Base-by-base conservation (phyloP, 2,329 filamentous ascomycete species). In the Ascochyta koolunga region DNA sequence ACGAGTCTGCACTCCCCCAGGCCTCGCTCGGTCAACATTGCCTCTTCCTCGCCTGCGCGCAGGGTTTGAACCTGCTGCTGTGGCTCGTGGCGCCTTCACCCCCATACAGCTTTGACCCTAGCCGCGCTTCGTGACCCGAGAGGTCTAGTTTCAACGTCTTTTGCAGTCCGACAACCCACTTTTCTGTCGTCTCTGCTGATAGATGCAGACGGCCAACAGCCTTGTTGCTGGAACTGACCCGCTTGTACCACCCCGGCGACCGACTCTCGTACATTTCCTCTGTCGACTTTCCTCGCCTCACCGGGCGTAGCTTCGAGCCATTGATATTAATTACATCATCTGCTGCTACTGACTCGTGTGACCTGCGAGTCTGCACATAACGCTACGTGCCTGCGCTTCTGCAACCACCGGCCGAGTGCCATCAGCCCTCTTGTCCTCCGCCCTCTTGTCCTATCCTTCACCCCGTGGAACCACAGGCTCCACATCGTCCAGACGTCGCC, bases 381-480 rank as follows among this genome's bases (percentile, higher is more conserved):
- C 46, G 32, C 46, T 38, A 47, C 46, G 35, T 50, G 50, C 50
- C 48, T 53, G 46, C 55, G 32, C 51, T n/a, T 40, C 40, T 53
- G 54, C 31, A 58, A 45, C 50, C 53, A 40, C 56, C 36, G 45
- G 41, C 53, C 41, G 36, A 56, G 53, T 56, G 43, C 45, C 55
- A 55, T 50, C 55, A 55, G 60, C 62, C 50, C 56, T 42, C 27
- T 29, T n/a, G n/a, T n/a, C n/a, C n/a, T n/a, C n/a, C n/a, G n/a
- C n/a, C n/a, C n/a, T n/a, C n/a, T n/a, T n/a, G n/a, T n/a, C n/a
- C n/a, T n/a, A n/a, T n/a, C n/a, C n/a, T n/a, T n/a, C n/a, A n/a
- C 46, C 55, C 48, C 45, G 62, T 67, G 65, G 42, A 64, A 66
- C 67, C 43, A 38, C 48, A n/a, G 60, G 54, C 55, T 54, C 61